Conservation (phyloP, 805 yeast genomes). For the Teunomyces barrocoloradensis region DNA sequence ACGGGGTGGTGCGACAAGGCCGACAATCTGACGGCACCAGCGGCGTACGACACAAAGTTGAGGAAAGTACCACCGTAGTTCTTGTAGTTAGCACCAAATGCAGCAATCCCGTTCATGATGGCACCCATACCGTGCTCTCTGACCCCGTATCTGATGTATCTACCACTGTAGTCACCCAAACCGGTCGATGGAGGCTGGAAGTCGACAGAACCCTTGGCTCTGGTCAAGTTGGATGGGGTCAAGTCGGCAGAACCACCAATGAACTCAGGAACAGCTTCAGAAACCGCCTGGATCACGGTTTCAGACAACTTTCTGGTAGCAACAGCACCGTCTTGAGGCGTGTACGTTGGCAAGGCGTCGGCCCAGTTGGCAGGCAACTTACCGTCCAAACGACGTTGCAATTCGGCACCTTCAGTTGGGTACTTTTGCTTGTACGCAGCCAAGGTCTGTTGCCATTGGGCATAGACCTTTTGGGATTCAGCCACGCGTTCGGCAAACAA, state of each 20-base stretch:
- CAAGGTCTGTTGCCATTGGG: conserved; percentile 70
- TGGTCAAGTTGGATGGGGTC: conserved; percentile 94
- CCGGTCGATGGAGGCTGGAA: conserved; percentile 86
- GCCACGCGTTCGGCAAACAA: conserved; percentile 56
- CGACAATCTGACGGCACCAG: conserved; percentile 84
- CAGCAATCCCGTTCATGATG: conserved; percentile 94
- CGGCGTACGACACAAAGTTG: conserved; percentile 82
- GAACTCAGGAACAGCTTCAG: conserved; percentile 74
- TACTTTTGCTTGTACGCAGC: conserved; percentile 61
- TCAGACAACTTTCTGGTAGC: conserved; percentile 96
- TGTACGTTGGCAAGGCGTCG: conserved; percentile 72
- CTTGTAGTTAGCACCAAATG: conserved; percentile 81
- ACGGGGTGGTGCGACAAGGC: conserved; percentile 83
- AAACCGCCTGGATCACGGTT: conserved; percentile 62
- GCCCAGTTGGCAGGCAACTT: conserved; percentile 85
- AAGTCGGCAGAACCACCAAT: conserved; percentile 98
- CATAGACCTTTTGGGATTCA: conserved; percentile 66
- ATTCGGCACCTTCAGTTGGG: conserved; percentile 77
- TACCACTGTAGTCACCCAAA: conserved; percentile 84
- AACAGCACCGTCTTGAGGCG: conserved; percentile 72
- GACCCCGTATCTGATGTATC: conserved; percentile 96
- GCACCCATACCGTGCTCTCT: conserved; percentile 99
- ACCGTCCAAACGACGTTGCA: conserved; percentile 72
- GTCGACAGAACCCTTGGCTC: conserved; percentile 78
- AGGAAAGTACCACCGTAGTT: conserved; percentile 97